Conservation (phyloP, 2,329 filamentous ascomycete species). For the Pseudogymnoascus sp. region DNA sequence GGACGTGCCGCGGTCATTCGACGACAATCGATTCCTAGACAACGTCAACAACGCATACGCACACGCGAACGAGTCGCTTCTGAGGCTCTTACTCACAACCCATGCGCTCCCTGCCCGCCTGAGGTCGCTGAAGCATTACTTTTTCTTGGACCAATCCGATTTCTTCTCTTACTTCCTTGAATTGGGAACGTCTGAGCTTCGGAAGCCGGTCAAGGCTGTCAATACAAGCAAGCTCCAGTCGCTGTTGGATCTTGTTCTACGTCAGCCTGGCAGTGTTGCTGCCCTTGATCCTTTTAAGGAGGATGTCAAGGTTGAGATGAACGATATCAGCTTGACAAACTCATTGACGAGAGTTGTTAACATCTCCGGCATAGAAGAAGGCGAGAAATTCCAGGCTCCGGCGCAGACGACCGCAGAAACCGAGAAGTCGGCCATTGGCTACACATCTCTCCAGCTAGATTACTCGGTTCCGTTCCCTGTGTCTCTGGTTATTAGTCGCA, state of each 20-base stretch:
- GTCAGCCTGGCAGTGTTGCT: slow-evolving; percentile 92
- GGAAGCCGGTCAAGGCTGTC: slow-evolving; percentile 80
- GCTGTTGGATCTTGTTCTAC: slow-evolving; percentile 86
- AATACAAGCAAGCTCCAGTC: slow-evolving; percentile 93
- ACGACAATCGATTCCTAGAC: slow-evolving; percentile 85
- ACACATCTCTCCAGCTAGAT: slow-evolving; percentile 88
- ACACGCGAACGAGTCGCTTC: slow-evolving; percentile 87
- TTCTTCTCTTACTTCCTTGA: slow-evolving; percentile 99
- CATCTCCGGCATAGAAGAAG: slow-evolving; percentile 90
- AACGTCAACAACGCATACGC: slow-evolving; percentile 95
- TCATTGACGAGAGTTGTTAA: slow-evolving; percentile 95
- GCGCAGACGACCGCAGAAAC: slow-evolving; percentile 62
- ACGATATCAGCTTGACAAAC: slow-evolving; percentile 85
- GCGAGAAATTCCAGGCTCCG: slow-evolving; percentile 71
- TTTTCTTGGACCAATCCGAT: slow-evolving; percentile 95
- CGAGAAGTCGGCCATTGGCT: slow-evolving; percentile 82
- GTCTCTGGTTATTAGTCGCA: slow-evolving; percentile 89
- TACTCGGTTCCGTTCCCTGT: slow-evolving; percentile 93
- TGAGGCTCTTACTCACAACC: slow-evolving; percentile 85
- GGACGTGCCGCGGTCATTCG: slow-evolving; percentile 87
- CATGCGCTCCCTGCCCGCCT: slow-evolving; percentile 84
- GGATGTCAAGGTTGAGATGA: slow-evolving; percentile 96
- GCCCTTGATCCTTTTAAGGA: slow-evolving; percentile 96
- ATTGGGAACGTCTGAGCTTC: slow-evolving; percentile 79
- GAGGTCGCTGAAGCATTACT: slow-evolving; percentile 93